Conservation (phyloP, 1,139 yeast species). For the Suhomyces maxii region DNA sequence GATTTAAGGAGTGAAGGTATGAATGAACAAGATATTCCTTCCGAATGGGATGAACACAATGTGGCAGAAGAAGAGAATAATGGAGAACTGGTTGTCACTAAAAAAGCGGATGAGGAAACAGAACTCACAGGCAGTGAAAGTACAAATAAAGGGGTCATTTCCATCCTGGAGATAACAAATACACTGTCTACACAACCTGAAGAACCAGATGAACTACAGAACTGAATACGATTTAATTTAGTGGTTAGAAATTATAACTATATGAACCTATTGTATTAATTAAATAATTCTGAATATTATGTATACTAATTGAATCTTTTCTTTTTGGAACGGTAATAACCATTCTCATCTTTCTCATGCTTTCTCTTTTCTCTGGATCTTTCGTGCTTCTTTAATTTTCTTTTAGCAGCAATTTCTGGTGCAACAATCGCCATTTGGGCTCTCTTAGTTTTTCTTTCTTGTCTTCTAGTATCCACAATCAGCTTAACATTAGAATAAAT, state of each 20-base stretch:
- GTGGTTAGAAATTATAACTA: too few species aligned
- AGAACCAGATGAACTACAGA: too few species aligned
- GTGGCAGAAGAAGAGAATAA: constrained; percentile 1
- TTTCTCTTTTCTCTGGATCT: constrained; percentile 76
- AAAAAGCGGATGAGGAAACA: neutral
- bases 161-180: too few species aligned
- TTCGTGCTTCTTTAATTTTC: constrained; percentile 74
- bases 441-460: constrained; percentile 72
- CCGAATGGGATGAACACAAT: constrained; percentile 4
- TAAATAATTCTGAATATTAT: too few species aligned
- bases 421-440: constrained; percentile 75
- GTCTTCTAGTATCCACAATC: constrained; percentile 59
- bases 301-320: constrained; percentile 33
- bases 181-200: too few species aligned
- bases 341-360: constrained; percentile 72
- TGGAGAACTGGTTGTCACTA: neutral
- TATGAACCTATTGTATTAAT: too few species aligned
- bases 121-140: too few species aligned
- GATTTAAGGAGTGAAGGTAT: constrained; percentile 8
- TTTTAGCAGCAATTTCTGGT: constrained; percentile 78
- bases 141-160: too few species aligned
- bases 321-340: constrained; percentile 67
- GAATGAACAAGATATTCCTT: constrained; percentile 2
- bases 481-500: constrained; percentile 65
- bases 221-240: too few species aligned